Evolutionary conservation across 164 flowering plant species (phyloP).

Genomic region (Liquidambar formosana): DNA sequence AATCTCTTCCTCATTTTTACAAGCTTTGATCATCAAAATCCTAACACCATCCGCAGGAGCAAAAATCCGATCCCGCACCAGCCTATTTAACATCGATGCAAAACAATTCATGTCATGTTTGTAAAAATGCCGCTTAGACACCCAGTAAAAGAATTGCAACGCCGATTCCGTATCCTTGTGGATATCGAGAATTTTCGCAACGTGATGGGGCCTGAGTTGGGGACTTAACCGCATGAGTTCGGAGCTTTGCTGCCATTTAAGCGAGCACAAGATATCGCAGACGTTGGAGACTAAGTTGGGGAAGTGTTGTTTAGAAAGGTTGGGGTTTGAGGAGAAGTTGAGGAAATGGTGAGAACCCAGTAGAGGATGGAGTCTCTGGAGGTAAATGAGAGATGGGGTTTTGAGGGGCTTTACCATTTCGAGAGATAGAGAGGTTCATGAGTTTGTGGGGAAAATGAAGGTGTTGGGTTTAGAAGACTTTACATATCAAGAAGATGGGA

Average conservation of each 20-base stretch:
- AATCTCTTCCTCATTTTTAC: slow-evolving; percentile 53
- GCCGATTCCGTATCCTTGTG: slow-evolving; percentile 39
- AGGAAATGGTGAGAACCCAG: slow-evolving; percentile 25
- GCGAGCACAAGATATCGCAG: slow-evolving; percentile 32
- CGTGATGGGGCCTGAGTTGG: slow-evolving; percentile 46
- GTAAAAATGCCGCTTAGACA: slow-evolving; percentile 52
- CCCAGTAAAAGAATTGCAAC: slow-evolving; percentile 59
- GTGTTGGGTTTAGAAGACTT: neutral
- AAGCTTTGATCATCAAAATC: slow-evolving; percentile 66
- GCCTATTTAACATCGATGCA: slow-evolving; percentile 54
- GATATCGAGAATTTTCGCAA: slow-evolving; percentile 39
- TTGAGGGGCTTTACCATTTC: slow-evolving; percentile 18
- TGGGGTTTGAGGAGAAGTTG: slow-evolving; percentile 33
- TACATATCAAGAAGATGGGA: neutral
- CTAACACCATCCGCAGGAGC: slow-evolving; percentile 56
- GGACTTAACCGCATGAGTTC: slow-evolving; percentile 39
- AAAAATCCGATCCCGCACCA: slow-evolving; percentile 39
- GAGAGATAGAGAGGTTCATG: slow-evolving; percentile 5
- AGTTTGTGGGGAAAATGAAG: neutral
- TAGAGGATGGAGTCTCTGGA: slow-evolving; percentile 4
- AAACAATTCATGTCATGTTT: slow-evolving; percentile 50
- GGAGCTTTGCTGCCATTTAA: slow-evolving; percentile 42
- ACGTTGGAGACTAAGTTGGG: slow-evolving; percentile 38
- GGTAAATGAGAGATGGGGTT: slow-evolving; percentile 24
- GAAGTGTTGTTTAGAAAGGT: neutral